Percentiles rank a stretch among this genome's conserved stretches.
Evolutionary conservation across 139 green algal species (phyloP).

Genomic region (Dunaliella sp.): DNA sequence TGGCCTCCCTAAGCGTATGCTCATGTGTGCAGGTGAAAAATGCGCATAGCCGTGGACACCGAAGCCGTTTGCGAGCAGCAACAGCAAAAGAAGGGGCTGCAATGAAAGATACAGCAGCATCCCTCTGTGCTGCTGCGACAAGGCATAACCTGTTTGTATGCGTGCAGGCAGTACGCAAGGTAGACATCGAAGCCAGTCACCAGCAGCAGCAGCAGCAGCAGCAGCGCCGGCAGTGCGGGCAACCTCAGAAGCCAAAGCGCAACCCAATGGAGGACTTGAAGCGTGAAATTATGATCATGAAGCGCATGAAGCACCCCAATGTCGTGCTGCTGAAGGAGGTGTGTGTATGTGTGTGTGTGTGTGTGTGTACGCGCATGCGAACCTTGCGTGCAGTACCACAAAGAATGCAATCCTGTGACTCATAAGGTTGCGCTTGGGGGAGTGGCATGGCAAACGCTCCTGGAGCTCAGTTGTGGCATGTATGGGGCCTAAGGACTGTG

Average conservation of each 20-base stretch:
- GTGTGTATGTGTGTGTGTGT: neutral
- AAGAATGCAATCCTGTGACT: neutral
- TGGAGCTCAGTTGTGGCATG: too few relatives aligned
- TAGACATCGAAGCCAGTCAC: slow-evolving; percentile 44
- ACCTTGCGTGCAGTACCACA: neutral
- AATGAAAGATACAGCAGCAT: too few relatives aligned
- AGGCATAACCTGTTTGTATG: too few relatives aligned
- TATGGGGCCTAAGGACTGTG: too few relatives aligned
- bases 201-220: slow-evolving; percentile 14
- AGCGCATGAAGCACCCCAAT: slow-evolving; percentile 67
- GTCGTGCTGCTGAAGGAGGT: slow-evolving; percentile 70
- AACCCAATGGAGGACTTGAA: slow-evolving; percentile 67
- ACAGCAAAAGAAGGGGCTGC: neutral
- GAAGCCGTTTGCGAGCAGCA: neutral
- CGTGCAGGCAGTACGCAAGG: slow-evolving; percentile 49
- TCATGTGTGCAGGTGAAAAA: too few relatives aligned
- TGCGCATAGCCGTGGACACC: too few relatives aligned
- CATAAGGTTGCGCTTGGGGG: too few relatives aligned
- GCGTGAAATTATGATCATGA: slow-evolving; percentile 75
- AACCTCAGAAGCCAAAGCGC: slow-evolving; percentile 27
- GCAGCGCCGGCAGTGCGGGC: slow-evolving; percentile 10
- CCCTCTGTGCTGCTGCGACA: too few relatives aligned
- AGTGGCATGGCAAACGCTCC: too few relatives aligned
- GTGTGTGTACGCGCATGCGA: neutral
- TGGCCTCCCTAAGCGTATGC: too few relatives aligned